These are phyloP conservation scores for Halophytophthora polymorphica DNA, from an alignment of 352 stramenopile genomes.

Conservation along the genomic window DNA sequence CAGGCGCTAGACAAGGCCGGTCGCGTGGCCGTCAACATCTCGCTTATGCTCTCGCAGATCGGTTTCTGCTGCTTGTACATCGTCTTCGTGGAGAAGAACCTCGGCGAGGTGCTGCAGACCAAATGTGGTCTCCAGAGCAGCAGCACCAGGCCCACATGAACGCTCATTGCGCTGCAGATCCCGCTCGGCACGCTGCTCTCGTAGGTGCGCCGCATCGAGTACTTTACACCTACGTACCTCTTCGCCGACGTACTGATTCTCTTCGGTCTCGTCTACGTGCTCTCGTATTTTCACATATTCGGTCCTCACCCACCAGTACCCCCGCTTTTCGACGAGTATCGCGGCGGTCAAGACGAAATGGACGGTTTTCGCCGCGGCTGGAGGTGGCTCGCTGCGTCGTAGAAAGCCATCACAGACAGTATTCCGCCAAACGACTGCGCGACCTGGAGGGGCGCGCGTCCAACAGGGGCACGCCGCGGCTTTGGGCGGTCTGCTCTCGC, in stretches of 20 bases:
- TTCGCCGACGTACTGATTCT: constrained; percentile 54
- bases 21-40: constrained; percentile 50
- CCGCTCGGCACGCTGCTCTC: constrained; percentile 57
- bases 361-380: no score
- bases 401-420: no score
- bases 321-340: no score
- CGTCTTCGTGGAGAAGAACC: constrained; percentile 70
- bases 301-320: no score
- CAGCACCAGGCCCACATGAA: constrained; percentile 38
- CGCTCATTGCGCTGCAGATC: constrained; percentile 53
- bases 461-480: no score
- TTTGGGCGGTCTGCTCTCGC: no score
- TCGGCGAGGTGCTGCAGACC: constrained; percentile 44
- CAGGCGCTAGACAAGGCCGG: constrained; percentile 37
- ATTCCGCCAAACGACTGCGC: no score
- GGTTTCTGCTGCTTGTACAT: constrained; percentile 73
- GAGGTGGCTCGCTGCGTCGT: no score
- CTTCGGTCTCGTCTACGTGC: constrained; percentile 54
- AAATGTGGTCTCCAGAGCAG: constrained; percentile 37
- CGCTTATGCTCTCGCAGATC: constrained; percentile 59
- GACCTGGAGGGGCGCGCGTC: no score
- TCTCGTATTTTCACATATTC: no score
- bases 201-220: constrained; percentile 62
- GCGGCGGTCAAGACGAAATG: no score
- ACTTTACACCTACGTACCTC: constrained; percentile 60